Conservation (phyloP, 768 basidiomycete genomes). For the Tulasnella sp. region DNA sequence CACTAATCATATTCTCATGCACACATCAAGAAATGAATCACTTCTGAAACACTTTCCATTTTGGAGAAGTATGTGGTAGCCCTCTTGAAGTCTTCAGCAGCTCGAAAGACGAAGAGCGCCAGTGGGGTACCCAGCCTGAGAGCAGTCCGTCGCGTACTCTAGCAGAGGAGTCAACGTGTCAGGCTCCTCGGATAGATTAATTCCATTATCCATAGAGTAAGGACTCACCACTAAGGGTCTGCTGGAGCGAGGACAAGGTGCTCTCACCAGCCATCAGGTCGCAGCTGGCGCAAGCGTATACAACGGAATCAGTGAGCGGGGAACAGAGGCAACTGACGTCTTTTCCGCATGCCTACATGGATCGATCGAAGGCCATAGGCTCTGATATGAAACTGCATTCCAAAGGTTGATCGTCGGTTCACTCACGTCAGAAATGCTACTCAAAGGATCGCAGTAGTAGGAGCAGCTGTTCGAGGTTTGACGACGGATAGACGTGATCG, state of each 20-base stretch:
- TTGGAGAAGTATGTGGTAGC: too few relatives aligned
- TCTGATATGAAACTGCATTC: too few relatives aligned
- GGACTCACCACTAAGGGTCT: not conserved
- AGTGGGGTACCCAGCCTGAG: not conserved
- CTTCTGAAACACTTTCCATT: too few relatives aligned
- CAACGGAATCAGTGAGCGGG: not conserved
- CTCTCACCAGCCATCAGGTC: not conserved
- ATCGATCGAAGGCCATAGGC: not conserved
- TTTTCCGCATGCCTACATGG: not conserved
- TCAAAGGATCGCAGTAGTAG: too few relatives aligned
- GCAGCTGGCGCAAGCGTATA: not conserved
- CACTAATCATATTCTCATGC: too few relatives aligned
- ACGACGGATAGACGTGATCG: too few relatives aligned
- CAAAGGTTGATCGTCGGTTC: too few relatives aligned
- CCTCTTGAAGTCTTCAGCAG: not conserved
- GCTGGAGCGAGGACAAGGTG: not conserved
- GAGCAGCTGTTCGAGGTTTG: too few relatives aligned
- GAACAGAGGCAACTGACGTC: not conserved
- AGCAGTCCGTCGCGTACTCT: not conserved
- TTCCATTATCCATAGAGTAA: not conserved
- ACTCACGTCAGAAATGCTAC: too few relatives aligned
- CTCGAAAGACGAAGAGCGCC: not conserved
- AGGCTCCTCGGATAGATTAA: not conserved
- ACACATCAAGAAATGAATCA: too few relatives aligned
- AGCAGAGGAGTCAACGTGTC: not conserved